A percentile compares a stretch with the other conserved stretches of the same genome.
These are phyloP conservation scores for Coemansia sp. DNA, from an alignment of 192 early-diverging fungal species.

Conservation along the genomic window DNA sequence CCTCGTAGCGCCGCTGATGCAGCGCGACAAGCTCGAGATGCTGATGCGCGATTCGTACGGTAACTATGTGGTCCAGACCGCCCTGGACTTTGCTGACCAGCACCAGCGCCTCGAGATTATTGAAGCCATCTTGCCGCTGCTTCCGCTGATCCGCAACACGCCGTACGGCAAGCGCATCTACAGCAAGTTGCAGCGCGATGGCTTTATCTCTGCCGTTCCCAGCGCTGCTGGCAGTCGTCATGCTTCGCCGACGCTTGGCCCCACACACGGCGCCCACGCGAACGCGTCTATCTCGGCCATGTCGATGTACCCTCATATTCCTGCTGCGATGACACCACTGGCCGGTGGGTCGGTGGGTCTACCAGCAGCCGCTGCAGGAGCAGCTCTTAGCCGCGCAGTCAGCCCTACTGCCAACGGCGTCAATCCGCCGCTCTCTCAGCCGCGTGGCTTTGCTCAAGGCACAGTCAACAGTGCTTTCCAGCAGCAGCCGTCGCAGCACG, in stretches of 20 bases:
- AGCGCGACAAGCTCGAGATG: constrained; percentile 72
- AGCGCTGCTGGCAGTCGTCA: constrained; percentile 51
- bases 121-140: constrained; percentile 75
- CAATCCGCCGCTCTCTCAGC: not conserved
- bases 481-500: constrained; percentile 14
- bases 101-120: constrained; percentile 70
- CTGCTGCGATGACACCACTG: not conserved
- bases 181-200: constrained; percentile 68
- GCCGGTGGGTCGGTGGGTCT: too few relatives aligned
- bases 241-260: constrained; percentile 49
- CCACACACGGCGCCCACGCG: constrained; percentile 33
- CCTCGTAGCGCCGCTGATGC: constrained; percentile 75
- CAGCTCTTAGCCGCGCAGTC: constrained; percentile 34
- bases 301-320: constrained; percentile 34
- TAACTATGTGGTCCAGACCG: constrained; percentile 90
- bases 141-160: constrained; percentile 80
- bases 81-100: constrained; percentile 76
- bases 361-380: constrained; percentile 10
- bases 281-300: constrained; percentile 29
- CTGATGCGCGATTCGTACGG: constrained; percentile 83
- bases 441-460: constrained; percentile 18
- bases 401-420: constrained; percentile 26
- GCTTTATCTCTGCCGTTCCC: constrained; percentile 47
- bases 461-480: constrained; percentile 18
- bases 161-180: constrained; percentile 88